Evolutionary conservation across 805 yeast species (phyloP), one percentile per base, ranked within the genome.

Genomic region (Yarrowia divulgata): DNA sequence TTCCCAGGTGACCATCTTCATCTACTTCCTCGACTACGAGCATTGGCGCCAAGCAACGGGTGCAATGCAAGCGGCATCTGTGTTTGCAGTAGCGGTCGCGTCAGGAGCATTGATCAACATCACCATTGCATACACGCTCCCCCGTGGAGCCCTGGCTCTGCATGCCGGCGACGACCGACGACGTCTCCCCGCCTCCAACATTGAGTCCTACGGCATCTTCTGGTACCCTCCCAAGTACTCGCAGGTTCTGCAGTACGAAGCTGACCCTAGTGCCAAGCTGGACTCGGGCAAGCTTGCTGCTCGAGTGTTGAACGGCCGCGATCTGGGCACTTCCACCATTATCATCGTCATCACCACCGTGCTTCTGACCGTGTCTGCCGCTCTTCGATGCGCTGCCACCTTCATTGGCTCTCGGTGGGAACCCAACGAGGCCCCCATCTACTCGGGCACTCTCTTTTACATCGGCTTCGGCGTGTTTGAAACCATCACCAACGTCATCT

Each of bases 391-490:
- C 14, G 68, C 68, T 1, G 46, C 68, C n/a, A 29, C 48, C 48
- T 63, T 63, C 39, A 49, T 37, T n/a, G 57, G 46, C 3, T 29
- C 43, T 2, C 43, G 68, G 23, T 63, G 68, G 68, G 10, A 6
- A 6, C 68, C 57, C 37, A 8, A 63, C 29, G 57, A 10, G 57
- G 39, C 43, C 37, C 55, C 68, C 37, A 63, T 63, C 48, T 63
- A 63, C 57, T 48, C 55, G 23, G 46, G 46, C 13, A 49, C 57
- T n/a, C 45, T 86, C 32, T 85, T 88, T 86, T 90, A 88, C 76
- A 80, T 87, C 37, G 79, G 85, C 73, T 89, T 91, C 86, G 93
- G 93, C 43, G 85, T 83, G 4, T 79, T 88, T 62, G 95, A 90
- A 79, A 79, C 82, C 0, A 73, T 88, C 39, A 85, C 87, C 69